Evolutionary conservation across 108 stramenopile species (phyloP).

Genomic region (Nitzschia inconspicua): DNA sequence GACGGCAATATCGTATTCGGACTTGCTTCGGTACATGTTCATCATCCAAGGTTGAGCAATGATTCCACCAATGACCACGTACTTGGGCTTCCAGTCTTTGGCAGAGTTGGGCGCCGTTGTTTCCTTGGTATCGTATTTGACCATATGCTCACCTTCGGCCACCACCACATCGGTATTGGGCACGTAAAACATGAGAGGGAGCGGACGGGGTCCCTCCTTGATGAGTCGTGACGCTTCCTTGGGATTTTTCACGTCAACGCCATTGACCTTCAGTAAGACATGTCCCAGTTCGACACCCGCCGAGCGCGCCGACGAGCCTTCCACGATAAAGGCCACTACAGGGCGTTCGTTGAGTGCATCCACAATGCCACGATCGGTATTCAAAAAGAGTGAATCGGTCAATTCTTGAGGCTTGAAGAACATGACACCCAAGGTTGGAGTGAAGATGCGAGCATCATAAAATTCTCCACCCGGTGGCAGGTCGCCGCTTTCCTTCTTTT

Average conservation of each 20-base stretch:
- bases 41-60: slow-evolving; percentile 94
- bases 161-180: slow-evolving; percentile 77
- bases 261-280: slow-evolving; percentile 85
- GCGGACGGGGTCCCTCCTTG: slow-evolving; percentile 86
- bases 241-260: slow-evolving; percentile 84
- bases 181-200: slow-evolving; percentile 84
- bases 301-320: slow-evolving; percentile 73
- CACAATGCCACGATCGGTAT: slow-evolving; percentile 65
- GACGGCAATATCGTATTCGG: slow-evolving; percentile 90
- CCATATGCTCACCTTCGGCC: slow-evolving; percentile 89
- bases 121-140: slow-evolving; percentile 88
- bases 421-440: slow-evolving; percentile 91
- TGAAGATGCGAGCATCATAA: slow-evolving; percentile 89
- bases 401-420: slow-evolving; percentile 91
- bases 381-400: slow-evolving; percentile 77
- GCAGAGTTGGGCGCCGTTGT: slow-evolving; percentile 80
- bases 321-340: slow-evolving; percentile 88
- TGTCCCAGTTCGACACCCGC: slow-evolving; percentile 88
- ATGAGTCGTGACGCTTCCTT: slow-evolving; percentile 86
- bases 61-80: slow-evolving; percentile 88
- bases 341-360: slow-evolving; percentile 78
- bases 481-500: slow-evolving; percentile 50
- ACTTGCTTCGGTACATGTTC: slow-evolving; percentile 92
- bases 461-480: slow-evolving; percentile 87
- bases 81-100: slow-evolving; percentile 92